Conservation (phyloP, 306 rosid genomes). For the Prinsepia uniflora region DNA sequence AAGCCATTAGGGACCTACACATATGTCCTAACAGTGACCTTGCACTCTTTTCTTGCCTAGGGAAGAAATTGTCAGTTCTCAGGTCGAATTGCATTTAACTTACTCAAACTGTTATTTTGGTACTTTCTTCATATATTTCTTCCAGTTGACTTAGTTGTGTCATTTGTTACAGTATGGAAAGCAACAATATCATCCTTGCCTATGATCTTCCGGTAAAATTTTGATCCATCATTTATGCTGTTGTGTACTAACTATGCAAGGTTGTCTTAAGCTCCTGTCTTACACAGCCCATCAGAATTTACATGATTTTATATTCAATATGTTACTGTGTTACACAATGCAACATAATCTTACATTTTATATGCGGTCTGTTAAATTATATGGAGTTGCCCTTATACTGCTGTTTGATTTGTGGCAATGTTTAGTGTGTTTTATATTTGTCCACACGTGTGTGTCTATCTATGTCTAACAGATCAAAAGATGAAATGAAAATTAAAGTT, state of each 20-base stretch:
- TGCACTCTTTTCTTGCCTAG: constrained; percentile 65
- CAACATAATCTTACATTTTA: not conserved
- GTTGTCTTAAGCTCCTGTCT: not conserved
- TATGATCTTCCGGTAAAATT: constrained; percentile 74
- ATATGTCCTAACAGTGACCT: constrained; percentile 55
- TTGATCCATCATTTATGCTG: not conserved
- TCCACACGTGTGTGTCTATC: too few relatives aligned
- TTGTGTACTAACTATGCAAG: not conserved
- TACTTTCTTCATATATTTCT: constrained; percentile 7
- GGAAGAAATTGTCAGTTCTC: constrained; percentile 71
- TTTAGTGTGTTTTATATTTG: not conserved
- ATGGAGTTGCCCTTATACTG: not conserved
- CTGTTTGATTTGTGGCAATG: not conserved
- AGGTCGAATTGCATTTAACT: constrained; percentile 42
- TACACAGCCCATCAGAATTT: not conserved
- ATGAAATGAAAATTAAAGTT: not conserved
- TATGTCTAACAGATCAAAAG: not conserved
- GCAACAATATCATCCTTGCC: constrained; percentile 51
- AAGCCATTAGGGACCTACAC: constrained; percentile 61
- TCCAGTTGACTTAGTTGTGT: constrained; percentile 22
- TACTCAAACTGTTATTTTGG: not conserved
- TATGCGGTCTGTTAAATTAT: not conserved
- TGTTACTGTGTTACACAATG: not conserved
- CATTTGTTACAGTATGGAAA: constrained; percentile 61
- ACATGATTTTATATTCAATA: not conserved